Base-by-base conservation (phyloP, 768 basidiomycete species). In the Lactifluus volemus region DNA sequence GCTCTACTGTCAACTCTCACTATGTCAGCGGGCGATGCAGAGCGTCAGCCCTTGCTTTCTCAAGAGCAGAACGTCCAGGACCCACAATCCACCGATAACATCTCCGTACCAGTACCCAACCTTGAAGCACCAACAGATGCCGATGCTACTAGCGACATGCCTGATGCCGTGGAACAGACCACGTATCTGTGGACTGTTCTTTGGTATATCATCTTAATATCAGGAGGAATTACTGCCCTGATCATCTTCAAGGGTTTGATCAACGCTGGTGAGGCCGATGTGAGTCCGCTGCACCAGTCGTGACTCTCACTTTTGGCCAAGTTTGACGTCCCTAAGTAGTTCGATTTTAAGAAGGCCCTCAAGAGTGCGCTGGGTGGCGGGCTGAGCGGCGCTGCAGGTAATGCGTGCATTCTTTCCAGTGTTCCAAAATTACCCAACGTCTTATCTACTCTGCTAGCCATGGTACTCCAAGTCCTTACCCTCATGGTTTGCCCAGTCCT, bases 401-500 rank as follows among this genome's bases (percentile, higher is more conserved):
- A 58, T 74, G 5, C n/a, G 9, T 1, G 36, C 0, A 60, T 5
- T 47, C 4, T 44, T 34, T 17, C 30, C 19, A 32, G 29, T 55
- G 19, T 61, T 58, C 19, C 1, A 19, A 30, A 53, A 4, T n/a
- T 17, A 34, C 21, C 36, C 47, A 11, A 49, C 9, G 5, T 30
- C 41, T 19, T 36, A 49, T 68, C 45, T 10, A 49, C 36, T 17
- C 63, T 64, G 3, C 56, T 68, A 82, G 95, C 95, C 0, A 98
- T 98, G 96, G 82, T 98, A 4, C 76, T 98, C 5, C 96, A 98
- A 70, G 96, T 98, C 17, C 71, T 97, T 53, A 83, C 85, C 1
- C 80, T 96, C 60, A 97, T 97, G 93, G 76, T 74, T 64, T 53
- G 60, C 49, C 41, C 14, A 21, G 25, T 53, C 21, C 47, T 2